phyloP scores from a whole-genome alignment of 108 stramenopile species.

The Thalassiosira profunda region DNA sequence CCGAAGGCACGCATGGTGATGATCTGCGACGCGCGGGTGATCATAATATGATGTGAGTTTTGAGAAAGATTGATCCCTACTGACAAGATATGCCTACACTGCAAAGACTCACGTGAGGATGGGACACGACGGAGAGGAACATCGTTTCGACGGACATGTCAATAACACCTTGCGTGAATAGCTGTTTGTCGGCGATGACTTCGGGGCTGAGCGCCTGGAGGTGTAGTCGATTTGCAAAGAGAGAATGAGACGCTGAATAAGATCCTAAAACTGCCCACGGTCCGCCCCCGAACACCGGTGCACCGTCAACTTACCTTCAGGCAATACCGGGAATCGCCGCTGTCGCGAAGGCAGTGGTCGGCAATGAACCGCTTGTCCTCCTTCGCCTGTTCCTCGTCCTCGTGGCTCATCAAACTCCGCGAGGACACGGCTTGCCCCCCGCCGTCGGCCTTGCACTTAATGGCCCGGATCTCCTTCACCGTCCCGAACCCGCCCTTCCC shows the following conservation, averaged over 20 bases:
- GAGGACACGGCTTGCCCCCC: neutral
- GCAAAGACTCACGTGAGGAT: constrained; percentile 62
- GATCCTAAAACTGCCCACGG: too few relatives aligned
- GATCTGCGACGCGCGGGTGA: constrained; percentile 24
- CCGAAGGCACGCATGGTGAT: constrained; percentile 60
- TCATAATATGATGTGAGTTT: neutral
- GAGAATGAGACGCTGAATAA: neutral
- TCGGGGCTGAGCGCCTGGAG: constrained; percentile 9
- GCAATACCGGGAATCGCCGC: constrained; percentile 59
- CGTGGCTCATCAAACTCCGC: constrained; percentile 12
- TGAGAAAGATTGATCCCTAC: neutral
- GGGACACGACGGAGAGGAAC: constrained; percentile 51
- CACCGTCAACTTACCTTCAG: constrained; percentile 41
- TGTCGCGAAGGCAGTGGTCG: constrained; percentile 53
- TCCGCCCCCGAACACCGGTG: too few relatives aligned
- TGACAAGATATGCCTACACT: neutral
- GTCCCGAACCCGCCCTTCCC: constrained; percentile 74
- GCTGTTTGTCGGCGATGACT: constrained; percentile 3
- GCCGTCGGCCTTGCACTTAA: constrained; percentile 3
- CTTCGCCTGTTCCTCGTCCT: constrained; percentile 16
- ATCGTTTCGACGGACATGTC: constrained; percentile 72
- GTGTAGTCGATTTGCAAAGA: neutral
- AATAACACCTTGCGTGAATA: constrained; percentile 50
- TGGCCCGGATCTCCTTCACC: constrained; percentile 54
- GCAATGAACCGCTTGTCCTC: constrained; percentile 60